A percentile compares a stretch with the other conserved stretches of the same genome.
These are phyloP conservation scores for Kodamaea sp. DNA, from an alignment of 1,139 yeast genomes.

Conservation along the genomic window DNA sequence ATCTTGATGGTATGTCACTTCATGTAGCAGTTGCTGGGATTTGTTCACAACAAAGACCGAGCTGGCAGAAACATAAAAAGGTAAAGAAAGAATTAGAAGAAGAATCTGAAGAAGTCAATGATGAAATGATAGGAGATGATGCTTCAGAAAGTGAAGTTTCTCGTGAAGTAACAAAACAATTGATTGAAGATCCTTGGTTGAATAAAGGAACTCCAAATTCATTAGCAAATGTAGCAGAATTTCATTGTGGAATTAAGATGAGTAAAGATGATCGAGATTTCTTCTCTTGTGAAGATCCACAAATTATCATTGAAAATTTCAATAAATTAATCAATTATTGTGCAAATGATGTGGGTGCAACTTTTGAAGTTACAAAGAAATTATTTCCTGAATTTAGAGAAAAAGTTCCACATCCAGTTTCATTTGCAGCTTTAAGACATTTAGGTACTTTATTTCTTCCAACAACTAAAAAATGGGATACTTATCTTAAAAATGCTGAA, in stretches of 20 bases:
- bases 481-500: conserved; percentile 71
- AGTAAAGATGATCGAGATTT: conserved; percentile 65
- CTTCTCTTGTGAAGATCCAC: conserved; percentile 55
- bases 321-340: conserved; percentile 70
- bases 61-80: conserved; percentile 66
- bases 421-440: conserved; percentile 81
- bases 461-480: conserved; percentile 69
- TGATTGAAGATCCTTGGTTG: conserved; percentile 71
- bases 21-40: conserved; percentile 91
- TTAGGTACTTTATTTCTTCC: conserved; percentile 80
- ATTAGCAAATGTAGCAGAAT: conserved; percentile 71
- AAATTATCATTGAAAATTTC: conserved; percentile 55
- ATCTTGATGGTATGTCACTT: conserved; percentile 85
- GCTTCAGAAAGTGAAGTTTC: conserved; percentile 3
- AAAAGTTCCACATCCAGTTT: conserved; percentile 89
- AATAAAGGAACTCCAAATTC: conserved; percentile 74
- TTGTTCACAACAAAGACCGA: conserved; percentile 85
- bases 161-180: conserved; percentile 23
- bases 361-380: conserved; percentile 64
- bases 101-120: conserved; percentile 4
- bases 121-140: conserved; percentile 4
- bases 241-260: conserved; percentile 71
- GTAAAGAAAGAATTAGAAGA: conserved; percentile 18
- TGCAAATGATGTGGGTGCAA: conserved; percentile 77
- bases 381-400: conserved; percentile 65